phyloP scores from a whole-genome alignment of 2,329 filamentous ascomycete genomes.

The Basipetospora chlamydospora region DNA sequence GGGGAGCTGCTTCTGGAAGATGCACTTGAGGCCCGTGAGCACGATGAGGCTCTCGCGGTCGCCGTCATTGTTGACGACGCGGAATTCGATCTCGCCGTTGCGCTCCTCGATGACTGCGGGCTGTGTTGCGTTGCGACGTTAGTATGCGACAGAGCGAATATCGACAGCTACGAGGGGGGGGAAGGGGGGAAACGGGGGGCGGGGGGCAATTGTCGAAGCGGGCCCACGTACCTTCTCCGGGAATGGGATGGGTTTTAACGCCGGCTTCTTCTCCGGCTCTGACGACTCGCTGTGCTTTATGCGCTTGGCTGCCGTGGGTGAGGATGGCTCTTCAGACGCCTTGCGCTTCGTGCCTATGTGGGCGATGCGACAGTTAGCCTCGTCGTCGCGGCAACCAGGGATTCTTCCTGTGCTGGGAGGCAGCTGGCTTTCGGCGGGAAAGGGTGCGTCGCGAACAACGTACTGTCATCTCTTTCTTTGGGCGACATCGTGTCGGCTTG shows the following conservation, averaged over 20 bases:
- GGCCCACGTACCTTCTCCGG: constrained; percentile 58
- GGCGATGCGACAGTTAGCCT: neutral
- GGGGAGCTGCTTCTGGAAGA: constrained; percentile 95
- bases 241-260: constrained; percentile 60
- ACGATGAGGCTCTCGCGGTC: constrained; percentile 81
- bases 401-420: too few relatives aligned
- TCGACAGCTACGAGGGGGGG: neutral
- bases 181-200: too few relatives aligned
- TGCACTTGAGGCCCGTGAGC: constrained; percentile 87
- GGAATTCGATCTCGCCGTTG: constrained; percentile 87
- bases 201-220: neutral
- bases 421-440: neutral
- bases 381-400: neutral
- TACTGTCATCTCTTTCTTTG: constrained; percentile 3
- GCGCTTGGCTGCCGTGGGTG: constrained; percentile 49
- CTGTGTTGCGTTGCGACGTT: too few relatives aligned
- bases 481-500: constrained; percentile 1
- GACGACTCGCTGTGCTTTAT: constrained; percentile 36
- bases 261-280: constrained; percentile 34
- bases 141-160: too few relatives aligned
- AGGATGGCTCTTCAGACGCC: constrained; percentile 50
- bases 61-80: constrained; percentile 95
- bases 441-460: neutral
- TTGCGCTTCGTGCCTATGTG: constrained; percentile 52
- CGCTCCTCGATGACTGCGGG: constrained; percentile 88